Percentiles rank a stretch among this genome's conserved stretches.
Evolutionary conservation across 441 rosid species (phyloP).

Genomic region (Erodium texanum): DNA sequence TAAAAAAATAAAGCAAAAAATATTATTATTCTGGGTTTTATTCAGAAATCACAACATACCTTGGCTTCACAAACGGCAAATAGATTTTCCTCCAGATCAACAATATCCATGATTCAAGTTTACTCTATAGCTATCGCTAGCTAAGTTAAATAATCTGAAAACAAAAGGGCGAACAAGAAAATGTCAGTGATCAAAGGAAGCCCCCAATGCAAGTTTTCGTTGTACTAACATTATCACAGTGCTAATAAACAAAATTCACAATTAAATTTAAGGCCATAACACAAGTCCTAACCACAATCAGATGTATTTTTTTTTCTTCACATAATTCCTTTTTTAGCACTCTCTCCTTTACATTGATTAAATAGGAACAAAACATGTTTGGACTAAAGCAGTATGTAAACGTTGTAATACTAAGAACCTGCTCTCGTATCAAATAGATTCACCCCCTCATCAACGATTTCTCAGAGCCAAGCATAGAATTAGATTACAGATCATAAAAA

Average conservation of each 20-base stretch:
- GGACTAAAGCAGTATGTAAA: not conserved
- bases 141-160: slow-evolving; percentile 32
- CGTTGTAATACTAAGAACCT: not conserved
- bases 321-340: not conserved
- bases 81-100: slow-evolving; percentile 78
- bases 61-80: slow-evolving; percentile 91
- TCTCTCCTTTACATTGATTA: not conserved
- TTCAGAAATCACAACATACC: slow-evolving; percentile 33
- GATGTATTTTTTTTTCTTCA: too few relatives aligned
- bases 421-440: not conserved
- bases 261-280: too few relatives aligned
- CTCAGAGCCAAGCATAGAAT: not conserved
- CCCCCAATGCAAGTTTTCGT: too few relatives aligned
- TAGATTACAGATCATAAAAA: not conserved
- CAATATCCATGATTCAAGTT: slow-evolving; percentile 57
- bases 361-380: not conserved
- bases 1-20: too few relatives aligned
- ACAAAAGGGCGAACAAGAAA: slow-evolving; percentile 5
- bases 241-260: not conserved
- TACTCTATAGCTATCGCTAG: slow-evolving; percentile 22
- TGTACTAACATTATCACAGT: not conserved
- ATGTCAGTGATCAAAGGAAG: slow-evolving; percentile 14
- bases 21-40: too few relatives aligned
- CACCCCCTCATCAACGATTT: not conserved
- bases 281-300: not conserved